Base-by-base conservation (phyloP, 768 basidiomycete genomes). In the Ramaria sp. region DNA sequence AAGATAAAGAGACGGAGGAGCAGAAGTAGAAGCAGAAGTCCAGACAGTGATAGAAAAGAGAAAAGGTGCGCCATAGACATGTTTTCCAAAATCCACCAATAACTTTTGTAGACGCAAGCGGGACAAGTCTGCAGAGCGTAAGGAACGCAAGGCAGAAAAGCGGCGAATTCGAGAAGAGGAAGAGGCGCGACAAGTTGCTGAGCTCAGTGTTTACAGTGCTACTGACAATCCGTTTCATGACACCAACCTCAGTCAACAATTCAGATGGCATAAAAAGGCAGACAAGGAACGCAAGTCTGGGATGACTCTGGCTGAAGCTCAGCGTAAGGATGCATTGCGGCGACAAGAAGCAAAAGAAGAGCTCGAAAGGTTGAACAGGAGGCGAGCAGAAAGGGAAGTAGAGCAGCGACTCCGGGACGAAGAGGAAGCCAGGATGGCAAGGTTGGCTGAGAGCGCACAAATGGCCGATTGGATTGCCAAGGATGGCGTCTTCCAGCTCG, bases 151-250 rank as follows among this genome's bases (percentile, higher is more conserved):
- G 63, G 84, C 83, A 6, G 92, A 95, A 63, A 96, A 93, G 73
- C 85, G 80, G 64, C 78, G 85, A 32, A 77, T 81, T 41, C 81
- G 73, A 59, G 87, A 89, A 55, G 89, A 91, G 60, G 93, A 95
- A 61, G 92, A 96, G 63, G 85, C 88, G 22, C 83, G 94, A 25
- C 84, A 87, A 61, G 85, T 96, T 15, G 92, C 91, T 9, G 95
- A 98, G 68, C 78, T 98, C 41, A 94, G 92, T 60, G 86, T 96
- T 60, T 98, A 98, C 73, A 93, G 91, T 60, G 89, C 93, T 45
- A 83, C 84, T 12, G 94, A 98, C 74, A 99, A 98, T 64, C 96
- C 96, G 0, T 99, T 98, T 73, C 91, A 96, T 69, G 96, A 98
- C 62, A 84, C 90, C 58, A 97, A 98, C 67, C 83, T 98, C 30